Evolutionary conservation across 2,329 filamentous ascomycete species (phyloP), one percentile per base, ranked within the genome.

Genomic region (Diaporthe longicolla): DNA sequence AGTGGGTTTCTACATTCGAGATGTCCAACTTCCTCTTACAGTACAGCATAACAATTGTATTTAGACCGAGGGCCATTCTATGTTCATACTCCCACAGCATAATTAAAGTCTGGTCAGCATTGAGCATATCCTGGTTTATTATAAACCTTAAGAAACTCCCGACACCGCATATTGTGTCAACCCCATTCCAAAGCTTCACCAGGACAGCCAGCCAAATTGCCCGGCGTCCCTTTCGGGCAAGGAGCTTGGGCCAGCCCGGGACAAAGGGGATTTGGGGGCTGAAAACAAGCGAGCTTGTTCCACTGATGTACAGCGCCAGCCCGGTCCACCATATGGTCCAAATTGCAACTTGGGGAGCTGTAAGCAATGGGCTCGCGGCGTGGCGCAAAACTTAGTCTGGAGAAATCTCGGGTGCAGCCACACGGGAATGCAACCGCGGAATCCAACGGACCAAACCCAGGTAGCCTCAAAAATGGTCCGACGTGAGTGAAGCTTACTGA

Each of bases 181-280:
- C 15, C 40, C 32, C 11, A 13, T 21, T 11, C 55, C 29, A n/a
- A n/a, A 11, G 2, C 21, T 40, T 19, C n/a, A 40, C 10, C 66
- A 58, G 17, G 26, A 24, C 17, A 35, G 40, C 52, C 32, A 24
- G 11, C 40, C 40, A 35, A 45, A 9, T 3, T 43, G 40, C 6
- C 9, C 15, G n/a, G 48, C 32, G 37, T 61, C 50, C 45, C 57
- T 55, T 71, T 71, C 24, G 71, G 32, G 61, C 37, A 72, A 69
- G 71, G 71, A 72, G 71, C 71, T 72, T 72, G 71, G 71, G 45
- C 71, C 71, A 72, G 29, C 37, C 37, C 35, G 48, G 40, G 29
- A 17, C 13, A 55, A 19, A 35, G n/a, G 26, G 40, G 8, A 26
- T 9, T 21, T 45, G 21, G 52, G 57, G 63, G 71, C 50, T 48